A percentile compares a stretch with the other conserved stretches of the same genome.
Evolutionary conservation across 108 stramenopile species (phyloP).

Genomic region (Discostella pseudostelligera): DNA sequence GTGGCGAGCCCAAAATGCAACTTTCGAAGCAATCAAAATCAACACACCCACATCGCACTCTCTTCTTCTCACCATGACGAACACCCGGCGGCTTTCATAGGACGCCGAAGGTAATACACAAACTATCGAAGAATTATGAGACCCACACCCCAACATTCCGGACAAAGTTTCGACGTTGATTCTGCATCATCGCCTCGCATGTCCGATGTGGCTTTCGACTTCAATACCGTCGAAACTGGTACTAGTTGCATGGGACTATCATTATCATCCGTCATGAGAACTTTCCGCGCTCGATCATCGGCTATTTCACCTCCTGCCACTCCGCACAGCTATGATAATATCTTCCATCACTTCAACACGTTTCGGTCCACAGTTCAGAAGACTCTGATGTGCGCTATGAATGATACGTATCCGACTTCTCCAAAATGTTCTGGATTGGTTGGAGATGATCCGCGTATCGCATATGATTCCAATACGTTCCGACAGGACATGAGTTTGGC

Average conservation of each 20-base stretch:
- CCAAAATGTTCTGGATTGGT: background rate
- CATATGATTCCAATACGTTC: background rate
- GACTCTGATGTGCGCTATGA: slow-evolving; percentile 15
- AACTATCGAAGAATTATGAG: slow-evolving; percentile 4
- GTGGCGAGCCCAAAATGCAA: no score
- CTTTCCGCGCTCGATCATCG: slow-evolving; percentile 6
- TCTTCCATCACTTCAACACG: slow-evolving; percentile 4
- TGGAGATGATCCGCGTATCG: slow-evolving; percentile 2
- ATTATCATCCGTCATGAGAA: slow-evolving; percentile 12
- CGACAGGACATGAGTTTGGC: slow-evolving; percentile 24
- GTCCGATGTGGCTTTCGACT: background rate
- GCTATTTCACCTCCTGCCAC: background rate
- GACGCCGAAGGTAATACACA: background rate
- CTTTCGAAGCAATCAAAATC: no score
- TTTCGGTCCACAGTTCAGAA: slow-evolving; percentile 19
- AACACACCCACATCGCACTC: no score
- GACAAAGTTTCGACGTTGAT: background rate
- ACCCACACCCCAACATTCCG: slow-evolving; percentile 15
- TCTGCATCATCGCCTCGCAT: background rate
- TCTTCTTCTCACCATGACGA: no score
- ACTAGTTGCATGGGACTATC: slow-evolving; percentile 27
- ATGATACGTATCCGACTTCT: background rate
- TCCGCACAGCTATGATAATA: slow-evolving; percentile 1
- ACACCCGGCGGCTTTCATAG: no score
- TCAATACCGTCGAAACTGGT: background rate